These are phyloP conservation scores for Suillus fuscotomentosus DNA, from an alignment of 768 basidiomycete genomes.

Conservation along the genomic window DNA sequence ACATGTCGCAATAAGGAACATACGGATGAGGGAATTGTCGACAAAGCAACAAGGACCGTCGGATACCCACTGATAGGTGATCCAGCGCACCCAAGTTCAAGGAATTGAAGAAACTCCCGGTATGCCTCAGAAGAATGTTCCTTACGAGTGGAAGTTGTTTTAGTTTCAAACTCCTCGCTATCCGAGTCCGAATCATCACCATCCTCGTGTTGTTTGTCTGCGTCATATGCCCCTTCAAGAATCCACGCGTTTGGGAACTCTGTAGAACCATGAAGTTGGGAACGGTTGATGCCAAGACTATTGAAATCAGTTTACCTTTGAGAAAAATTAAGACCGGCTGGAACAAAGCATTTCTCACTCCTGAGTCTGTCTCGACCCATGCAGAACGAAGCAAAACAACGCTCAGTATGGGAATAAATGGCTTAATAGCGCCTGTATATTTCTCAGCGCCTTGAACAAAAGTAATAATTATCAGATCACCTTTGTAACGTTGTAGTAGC, in stretches of 20 bases:
- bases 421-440: conserved; percentile 18
- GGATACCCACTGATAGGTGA: conserved; percentile 82
- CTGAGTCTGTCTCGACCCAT: conserved; percentile 68
- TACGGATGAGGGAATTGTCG: conserved; percentile 74
- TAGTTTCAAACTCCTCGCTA: conserved; percentile 3
- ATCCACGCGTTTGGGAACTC: conserved; percentile 70
- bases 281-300: not conserved
- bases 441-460: conserved; percentile 13
- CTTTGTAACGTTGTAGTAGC: conserved; percentile 41
- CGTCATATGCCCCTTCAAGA: conserved; percentile 32
- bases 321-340: conserved; percentile 70
- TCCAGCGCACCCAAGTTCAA: conserved; percentile 77
- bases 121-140: conserved; percentile 48
- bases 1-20: conserved; percentile 17
- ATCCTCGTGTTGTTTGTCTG: conserved; percentile 23
- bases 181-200: conserved; percentile 35
- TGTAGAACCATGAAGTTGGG: conserved; percentile 24
- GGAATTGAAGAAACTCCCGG: conserved; percentile 73
- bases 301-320: conserved; percentile 46
- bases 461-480: conserved; percentile 23
- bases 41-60: conserved; percentile 73
- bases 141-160: not conserved
- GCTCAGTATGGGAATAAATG: conserved; percentile 48
- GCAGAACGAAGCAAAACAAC: conserved; percentile 62
- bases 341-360: conserved; percentile 69